Conservation (phyloP, 176 grass and related monocot genomes). For the Puccinellia tenuiflora region DNA sequence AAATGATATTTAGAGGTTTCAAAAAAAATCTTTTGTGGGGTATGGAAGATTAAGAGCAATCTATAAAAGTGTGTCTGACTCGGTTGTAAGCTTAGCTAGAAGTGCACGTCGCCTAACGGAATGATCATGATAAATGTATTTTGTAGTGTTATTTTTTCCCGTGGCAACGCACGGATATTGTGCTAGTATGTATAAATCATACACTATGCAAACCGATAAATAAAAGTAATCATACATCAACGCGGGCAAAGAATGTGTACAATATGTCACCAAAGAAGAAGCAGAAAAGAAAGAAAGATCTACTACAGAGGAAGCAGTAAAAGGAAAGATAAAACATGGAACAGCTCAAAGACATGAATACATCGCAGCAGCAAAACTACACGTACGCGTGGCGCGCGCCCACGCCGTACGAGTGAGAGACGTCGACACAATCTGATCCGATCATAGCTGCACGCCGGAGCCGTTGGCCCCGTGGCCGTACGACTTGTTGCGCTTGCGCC, state of each 20-base stretch:
- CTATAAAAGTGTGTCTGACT: too few relatives aligned
- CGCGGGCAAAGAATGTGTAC: slow-evolving; percentile 12
- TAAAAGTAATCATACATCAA: slow-evolving; percentile 32
- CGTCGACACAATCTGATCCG: neutral
- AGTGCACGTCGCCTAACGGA: too few relatives aligned
- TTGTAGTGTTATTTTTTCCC: too few relatives aligned
- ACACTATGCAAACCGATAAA: slow-evolving; percentile 17
- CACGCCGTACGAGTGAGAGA: neutral
- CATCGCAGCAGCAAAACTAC: slow-evolving; percentile 38
- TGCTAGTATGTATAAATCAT: slow-evolving; percentile 14
- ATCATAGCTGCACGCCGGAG: slow-evolving; percentile 30
- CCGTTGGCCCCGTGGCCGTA: slow-evolving; percentile 18
- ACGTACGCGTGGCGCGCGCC: neutral
- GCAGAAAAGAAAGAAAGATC: neutral
- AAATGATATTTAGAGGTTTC: too few relatives aligned
- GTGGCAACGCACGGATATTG: too few relatives aligned
- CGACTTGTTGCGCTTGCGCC: slow-evolving; percentile 29
- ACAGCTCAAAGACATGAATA: neutral
- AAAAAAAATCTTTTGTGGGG: too few relatives aligned
- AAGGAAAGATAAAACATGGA: slow-evolving; percentile 7
- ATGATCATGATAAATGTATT: too few relatives aligned
- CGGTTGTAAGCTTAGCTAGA: too few relatives aligned
- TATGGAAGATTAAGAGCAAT: too few relatives aligned
- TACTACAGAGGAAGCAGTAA: neutral
- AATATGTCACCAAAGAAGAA: slow-evolving; percentile 15